Conservation (phyloP, 2,329 filamentous ascomycete genomes). For the Madurella fahalii region DNA sequence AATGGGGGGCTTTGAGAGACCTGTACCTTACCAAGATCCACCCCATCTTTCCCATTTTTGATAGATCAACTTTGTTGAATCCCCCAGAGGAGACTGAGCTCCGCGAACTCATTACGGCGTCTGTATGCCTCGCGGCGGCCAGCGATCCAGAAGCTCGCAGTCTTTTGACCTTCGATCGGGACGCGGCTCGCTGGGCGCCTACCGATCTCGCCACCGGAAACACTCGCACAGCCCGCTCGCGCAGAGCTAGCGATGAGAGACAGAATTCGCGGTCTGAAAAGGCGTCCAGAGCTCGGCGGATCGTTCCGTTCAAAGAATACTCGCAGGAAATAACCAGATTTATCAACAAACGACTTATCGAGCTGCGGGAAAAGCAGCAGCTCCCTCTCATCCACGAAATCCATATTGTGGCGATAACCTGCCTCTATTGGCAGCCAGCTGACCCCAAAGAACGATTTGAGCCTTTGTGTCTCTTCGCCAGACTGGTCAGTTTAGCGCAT, state of each 20-base stretch:
- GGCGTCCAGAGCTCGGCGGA: not conserved
- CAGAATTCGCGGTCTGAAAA: conserved; percentile 1
- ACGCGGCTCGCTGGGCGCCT: not conserved
- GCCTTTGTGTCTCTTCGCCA: conserved; percentile 16
- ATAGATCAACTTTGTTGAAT: conserved; percentile 11
- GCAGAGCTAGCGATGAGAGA: not conserved
- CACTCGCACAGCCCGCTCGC: not conserved
- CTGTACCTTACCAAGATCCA: conserved; percentile 24
- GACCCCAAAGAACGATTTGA: conserved; percentile 14
- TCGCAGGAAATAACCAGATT: conserved; percentile 19
- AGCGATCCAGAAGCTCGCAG: conserved; percentile 16
- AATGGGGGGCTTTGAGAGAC: conserved; percentile 17
- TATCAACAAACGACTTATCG: conserved; percentile 19
- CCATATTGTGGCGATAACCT: conserved; percentile 21
- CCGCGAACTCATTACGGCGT: conserved; percentile 19
- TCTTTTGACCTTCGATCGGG: conserved; percentile 9
- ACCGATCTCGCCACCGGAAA: not conserved
- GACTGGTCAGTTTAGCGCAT: conserved; percentile 19
- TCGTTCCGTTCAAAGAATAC: conserved; percentile 16
- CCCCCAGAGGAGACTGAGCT: conserved; percentile 11
- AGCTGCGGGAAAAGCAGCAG: conserved; percentile 15
- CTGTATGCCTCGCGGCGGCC: conserved; percentile 23
- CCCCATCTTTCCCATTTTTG: conserved; percentile 26
- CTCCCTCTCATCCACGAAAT: conserved; percentile 18
- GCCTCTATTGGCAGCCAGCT: conserved; percentile 24